Evolutionary conservation across 768 basidiomycete species (phyloP), one percentile per base, ranked within the genome.

Genomic region (Kwoniella dejecticola): DNA sequence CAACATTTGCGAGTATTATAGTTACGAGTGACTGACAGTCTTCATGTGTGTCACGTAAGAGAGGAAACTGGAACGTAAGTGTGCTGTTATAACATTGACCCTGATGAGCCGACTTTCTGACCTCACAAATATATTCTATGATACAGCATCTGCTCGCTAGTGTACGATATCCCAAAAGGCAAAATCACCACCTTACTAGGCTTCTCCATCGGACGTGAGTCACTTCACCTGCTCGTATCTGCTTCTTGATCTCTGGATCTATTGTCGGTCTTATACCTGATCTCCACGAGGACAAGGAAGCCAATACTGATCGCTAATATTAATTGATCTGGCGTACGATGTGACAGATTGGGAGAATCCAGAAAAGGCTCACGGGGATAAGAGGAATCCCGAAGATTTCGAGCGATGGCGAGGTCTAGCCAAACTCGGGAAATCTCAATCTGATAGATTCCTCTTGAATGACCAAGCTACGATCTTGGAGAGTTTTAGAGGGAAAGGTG

Each of bases 261-360:
- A 38, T 38, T 38, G 36, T 38, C 8, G 17, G 12, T 30, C 27
- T 24, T 27, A 8, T 17, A 38, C 17, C 36, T n/a, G n/a, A n/a
- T n/a, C n/a, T n/a, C n/a, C n/a, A n/a, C n/a, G n/a, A n/a, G n/a
- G n/a, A n/a, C n/a, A n/a, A n/a, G n/a, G n/a, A n/a, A n/a, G n/a
- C n/a, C n/a, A n/a, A n/a, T n/a, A n/a, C n/a, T n/a, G n/a, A n/a
- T n/a, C n/a, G n/a, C n/a, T n/a, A n/a, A n/a, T n/a, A n/a, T n/a
- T n/a, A n/a, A n/a, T n/a, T n/a, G n/a, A n/a, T n/a, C n/a, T n/a
- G n/a, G n/a, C n/a, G n/a, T n/a, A n/a, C n/a, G n/a, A n/a, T 36
- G 7, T 36, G 33, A n/a, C 27, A 56, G 55, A 58, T 42, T 58
- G 57, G 57, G 45, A 31, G 6, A 58, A 58, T n/a, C 45, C 57